These are phyloP conservation scores for Salix koriyanagi DNA, from an alignment of 345 rosid genomes.

Conservation along the genomic window DNA sequence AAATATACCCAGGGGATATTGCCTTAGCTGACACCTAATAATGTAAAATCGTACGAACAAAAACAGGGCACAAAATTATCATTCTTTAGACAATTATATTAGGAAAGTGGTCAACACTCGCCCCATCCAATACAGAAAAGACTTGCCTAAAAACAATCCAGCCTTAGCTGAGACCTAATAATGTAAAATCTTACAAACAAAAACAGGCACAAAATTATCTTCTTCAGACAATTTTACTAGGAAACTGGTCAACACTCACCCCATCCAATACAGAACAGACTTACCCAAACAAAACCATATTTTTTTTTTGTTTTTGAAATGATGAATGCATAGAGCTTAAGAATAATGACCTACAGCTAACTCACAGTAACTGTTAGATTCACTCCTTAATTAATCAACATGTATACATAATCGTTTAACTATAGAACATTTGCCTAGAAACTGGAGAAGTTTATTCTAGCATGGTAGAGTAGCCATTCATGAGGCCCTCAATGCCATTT, in stretches of 20 bases:
- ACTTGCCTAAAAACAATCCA: not conserved
- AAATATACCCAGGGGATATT: not conserved
- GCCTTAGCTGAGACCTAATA: not conserved
- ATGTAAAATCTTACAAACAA: not conserved
- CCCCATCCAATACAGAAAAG: not conserved
- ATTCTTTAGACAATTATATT: not conserved
- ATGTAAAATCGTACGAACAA: not conserved
- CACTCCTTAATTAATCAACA: not conserved
- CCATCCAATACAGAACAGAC: not conserved
- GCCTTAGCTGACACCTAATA: not conserved
- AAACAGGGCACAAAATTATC: not conserved
- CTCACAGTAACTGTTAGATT: not conserved
- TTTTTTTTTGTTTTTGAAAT: not conserved
- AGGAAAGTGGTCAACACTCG: not conserved
- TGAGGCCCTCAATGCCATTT: not conserved
- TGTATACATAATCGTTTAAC: not conserved
- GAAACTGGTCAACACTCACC: not conserved
- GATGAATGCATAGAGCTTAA: not conserved
- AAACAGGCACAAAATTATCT: not conserved
- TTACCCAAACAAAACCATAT: not conserved
- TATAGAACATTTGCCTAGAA: not conserved
- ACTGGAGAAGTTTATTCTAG: slow-evolving; percentile 1
- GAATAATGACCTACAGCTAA: not conserved
- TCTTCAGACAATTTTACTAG: not conserved
- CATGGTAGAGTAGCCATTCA: slow-evolving; percentile 4